phyloP scores from a whole-genome alignment of 768 basidiomycete genomes.

The Mycena alexandri region DNA sequence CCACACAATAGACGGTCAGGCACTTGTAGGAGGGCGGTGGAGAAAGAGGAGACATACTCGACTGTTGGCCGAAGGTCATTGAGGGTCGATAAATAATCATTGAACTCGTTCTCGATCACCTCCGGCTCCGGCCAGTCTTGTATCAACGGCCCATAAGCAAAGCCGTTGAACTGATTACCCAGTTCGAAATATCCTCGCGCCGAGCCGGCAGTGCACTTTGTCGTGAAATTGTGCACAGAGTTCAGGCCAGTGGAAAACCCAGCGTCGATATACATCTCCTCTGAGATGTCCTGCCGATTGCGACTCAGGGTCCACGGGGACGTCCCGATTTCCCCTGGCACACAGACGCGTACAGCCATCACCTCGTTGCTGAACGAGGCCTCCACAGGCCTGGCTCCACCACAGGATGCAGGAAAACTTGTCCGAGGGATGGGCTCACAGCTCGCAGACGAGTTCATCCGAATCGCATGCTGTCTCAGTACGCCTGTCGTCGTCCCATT shows the following conservation, averaged over 20 bases:
- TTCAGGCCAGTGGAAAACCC: neutral
- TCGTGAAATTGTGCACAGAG: neutral
- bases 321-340: constrained; percentile 5
- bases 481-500: constrained; percentile 13
- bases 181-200: constrained; percentile 8
- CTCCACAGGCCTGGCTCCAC: constrained; percentile 1
- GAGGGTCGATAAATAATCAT: constrained; percentile 3
- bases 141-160: constrained; percentile 19
- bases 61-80: constrained; percentile 4
- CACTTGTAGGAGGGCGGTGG: too few species aligned
- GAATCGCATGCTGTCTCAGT: constrained; percentile 9
- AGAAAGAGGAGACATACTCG: too few species aligned
- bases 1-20: too few species aligned
- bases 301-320: constrained; percentile 1
- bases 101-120: neutral
- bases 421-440: neutral
- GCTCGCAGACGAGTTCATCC: constrained; percentile 10
- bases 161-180: constrained; percentile 14
- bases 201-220: constrained; percentile 9
- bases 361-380: constrained; percentile 12
- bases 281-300: constrained; percentile 13
- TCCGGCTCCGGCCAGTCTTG: constrained; percentile 15
- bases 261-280: constrained; percentile 9
- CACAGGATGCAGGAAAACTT: neutral
- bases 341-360: constrained; percentile 2